These are phyloP conservation scores for Pilatotrama ljubarskyi DNA, from an alignment of 768 basidiomycete species.

Conservation along the genomic window DNA sequence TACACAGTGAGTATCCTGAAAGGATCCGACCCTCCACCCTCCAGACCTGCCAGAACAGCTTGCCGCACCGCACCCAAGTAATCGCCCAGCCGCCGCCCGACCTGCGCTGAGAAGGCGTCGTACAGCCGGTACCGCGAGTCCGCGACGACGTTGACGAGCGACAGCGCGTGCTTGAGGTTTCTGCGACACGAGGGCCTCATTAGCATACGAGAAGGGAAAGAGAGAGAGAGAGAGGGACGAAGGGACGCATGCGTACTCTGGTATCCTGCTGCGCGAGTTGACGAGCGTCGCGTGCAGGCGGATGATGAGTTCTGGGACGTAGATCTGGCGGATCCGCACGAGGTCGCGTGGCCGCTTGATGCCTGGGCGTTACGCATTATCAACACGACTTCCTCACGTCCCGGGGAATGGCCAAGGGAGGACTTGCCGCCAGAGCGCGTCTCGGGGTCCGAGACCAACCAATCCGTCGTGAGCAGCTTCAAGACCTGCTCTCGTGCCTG, in stretches of 20 bases:
- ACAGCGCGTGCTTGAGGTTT: constrained; percentile 72
- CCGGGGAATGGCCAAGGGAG: not conserved
- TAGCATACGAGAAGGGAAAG: not conserved
- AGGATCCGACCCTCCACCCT: constrained; percentile 76
- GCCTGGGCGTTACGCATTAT: constrained; percentile 47
- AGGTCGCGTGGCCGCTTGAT: constrained; percentile 53
- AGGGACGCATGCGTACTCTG: constrained; percentile 69
- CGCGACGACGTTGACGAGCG: constrained; percentile 82
- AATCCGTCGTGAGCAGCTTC: constrained; percentile 74
- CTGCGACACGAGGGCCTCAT: constrained; percentile 37
- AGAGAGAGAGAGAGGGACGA: not conserved
- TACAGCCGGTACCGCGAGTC: constrained; percentile 86
- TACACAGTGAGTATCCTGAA: constrained; percentile 45
- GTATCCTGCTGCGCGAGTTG: constrained; percentile 60
- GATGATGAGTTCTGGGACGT: constrained; percentile 86
- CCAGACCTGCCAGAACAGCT: constrained; percentile 70
- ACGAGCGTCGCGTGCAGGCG: constrained; percentile 76
- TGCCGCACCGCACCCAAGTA: constrained; percentile 75
- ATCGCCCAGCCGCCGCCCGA: constrained; percentile 61
- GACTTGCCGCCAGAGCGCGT: constrained; percentile 38
- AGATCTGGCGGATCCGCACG: constrained; percentile 81
- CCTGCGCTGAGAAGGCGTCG: constrained; percentile 73
- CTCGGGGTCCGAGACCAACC: constrained; percentile 64
- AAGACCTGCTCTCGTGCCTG: constrained; percentile 63
- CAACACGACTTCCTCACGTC: not conserved